phyloP scores from a whole-genome alignment of 768 basidiomycete genomes.

The Ramaria rubella region DNA sequence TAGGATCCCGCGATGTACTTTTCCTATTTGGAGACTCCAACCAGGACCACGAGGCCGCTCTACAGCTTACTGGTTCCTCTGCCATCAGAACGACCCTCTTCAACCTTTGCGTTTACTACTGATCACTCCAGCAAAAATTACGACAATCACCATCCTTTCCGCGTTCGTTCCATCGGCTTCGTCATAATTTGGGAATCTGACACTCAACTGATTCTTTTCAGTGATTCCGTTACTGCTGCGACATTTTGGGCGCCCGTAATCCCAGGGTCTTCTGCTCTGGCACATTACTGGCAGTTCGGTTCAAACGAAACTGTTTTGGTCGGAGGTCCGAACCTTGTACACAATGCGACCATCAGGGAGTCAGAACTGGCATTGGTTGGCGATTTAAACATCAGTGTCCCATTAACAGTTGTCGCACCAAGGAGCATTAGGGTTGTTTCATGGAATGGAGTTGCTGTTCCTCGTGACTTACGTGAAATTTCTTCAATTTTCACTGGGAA shows the following conservation, averaged over 20 bases:
- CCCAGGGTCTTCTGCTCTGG: conserved; percentile 36
- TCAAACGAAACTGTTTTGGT: conserved; percentile 60
- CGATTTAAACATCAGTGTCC: conserved; percentile 55
- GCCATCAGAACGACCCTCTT: not conserved
- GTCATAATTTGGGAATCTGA: conserved; percentile 61
- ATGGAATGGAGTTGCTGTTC: conserved; percentile 61
- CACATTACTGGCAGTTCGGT: conserved; percentile 66
- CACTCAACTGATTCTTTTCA: conserved; percentile 60
- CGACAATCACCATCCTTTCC: conserved; percentile 44
- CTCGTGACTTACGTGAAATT: not conserved
- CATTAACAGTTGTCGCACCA: conserved; percentile 60
- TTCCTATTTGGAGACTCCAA: conserved; percentile 51
- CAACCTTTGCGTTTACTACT: not conserved
- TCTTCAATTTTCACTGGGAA: conserved; percentile 45
- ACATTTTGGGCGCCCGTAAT: conserved; percentile 76
- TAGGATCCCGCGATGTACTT: conserved; percentile 56
- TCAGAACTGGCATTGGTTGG: conserved; percentile 50
- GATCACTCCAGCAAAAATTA: not conserved
- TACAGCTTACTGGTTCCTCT: conserved; percentile 35
- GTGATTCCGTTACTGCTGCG: conserved; percentile 57
- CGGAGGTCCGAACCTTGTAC: conserved; percentile 42
- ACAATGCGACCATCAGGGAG: conserved; percentile 32
- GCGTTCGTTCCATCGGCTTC: conserved; percentile 53
- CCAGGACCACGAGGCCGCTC: conserved; percentile 40
- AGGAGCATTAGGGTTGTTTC: conserved; percentile 44